phyloP scores from a whole-genome alignment of 305 asterid genomes.

The Fraxinus ornus region DNA sequence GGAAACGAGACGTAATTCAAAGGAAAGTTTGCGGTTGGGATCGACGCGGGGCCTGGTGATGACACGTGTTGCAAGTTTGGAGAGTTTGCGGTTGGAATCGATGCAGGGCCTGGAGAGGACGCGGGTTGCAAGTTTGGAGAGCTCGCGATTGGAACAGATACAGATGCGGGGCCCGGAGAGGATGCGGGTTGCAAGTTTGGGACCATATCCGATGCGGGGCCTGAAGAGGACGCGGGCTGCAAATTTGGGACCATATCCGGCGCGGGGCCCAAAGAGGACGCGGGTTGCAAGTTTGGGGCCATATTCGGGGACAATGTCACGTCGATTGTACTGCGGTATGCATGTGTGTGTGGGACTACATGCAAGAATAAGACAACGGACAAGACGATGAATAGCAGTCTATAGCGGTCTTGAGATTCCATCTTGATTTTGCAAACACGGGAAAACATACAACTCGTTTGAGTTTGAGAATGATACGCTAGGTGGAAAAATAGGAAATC shows the following conservation, averaged over 20 bases:
- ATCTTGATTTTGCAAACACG: neutral
- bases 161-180: neutral
- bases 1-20: neutral
- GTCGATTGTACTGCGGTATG: neutral
- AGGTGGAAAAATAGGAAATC: neutral
- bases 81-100: neutral
- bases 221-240: neutral
- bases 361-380: neutral
- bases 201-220: neutral
- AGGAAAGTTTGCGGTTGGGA: neutral
- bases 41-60: neutral
- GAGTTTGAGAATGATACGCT: neutral
- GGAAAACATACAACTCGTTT: neutral
- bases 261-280: neutral
- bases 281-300: neutral
- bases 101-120: neutral
- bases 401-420: neutral
- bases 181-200: neutral
- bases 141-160: neutral
- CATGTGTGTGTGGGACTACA: neutral
- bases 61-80: neutral
- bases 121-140: neutral
- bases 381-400: neutral
- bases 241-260: neutral
- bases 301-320: neutral